A percentile compares a stretch with the other conserved stretches of the same genome.
These are phyloP conservation scores for Ramalina peruviana DNA, from an alignment of 495 filamentous ascomycete species.

Conservation along the genomic window DNA sequence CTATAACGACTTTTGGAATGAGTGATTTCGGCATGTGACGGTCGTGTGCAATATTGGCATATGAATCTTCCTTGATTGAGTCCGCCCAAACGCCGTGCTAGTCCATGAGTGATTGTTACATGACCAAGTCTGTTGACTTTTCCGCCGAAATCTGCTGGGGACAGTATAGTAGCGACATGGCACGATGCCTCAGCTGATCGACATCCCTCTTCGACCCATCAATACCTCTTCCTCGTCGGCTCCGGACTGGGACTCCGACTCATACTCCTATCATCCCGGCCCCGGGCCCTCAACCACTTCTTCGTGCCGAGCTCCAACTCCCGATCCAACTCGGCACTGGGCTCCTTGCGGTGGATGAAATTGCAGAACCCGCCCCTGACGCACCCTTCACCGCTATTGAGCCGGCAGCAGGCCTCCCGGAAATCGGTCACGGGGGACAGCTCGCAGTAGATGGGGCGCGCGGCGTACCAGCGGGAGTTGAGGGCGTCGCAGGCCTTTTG, in stretches of 20 bases:
- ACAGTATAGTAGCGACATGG: too few species aligned
- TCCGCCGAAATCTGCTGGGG: too few species aligned
- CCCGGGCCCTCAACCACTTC: constrained; percentile 86
- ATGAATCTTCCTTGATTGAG: too few species aligned
- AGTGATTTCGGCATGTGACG: too few species aligned
- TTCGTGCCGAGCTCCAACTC: constrained; percentile 79
- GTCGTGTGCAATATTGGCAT: too few species aligned
- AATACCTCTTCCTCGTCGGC: constrained; percentile 55
- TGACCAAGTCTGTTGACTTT: too few species aligned
- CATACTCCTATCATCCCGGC: constrained; percentile 72
- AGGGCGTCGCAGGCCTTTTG: constrained; percentile 86
- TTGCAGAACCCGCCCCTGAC: constrained; percentile 97
- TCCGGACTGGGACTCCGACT: constrained; percentile 63
- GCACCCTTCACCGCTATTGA: constrained; percentile 91
- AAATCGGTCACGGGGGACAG: constrained; percentile 95
- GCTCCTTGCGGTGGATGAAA: constrained; percentile 97
- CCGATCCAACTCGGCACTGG: constrained; percentile 69
- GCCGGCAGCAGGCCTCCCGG: constrained; percentile 88
- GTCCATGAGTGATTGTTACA: too few species aligned
- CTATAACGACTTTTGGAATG: too few species aligned
- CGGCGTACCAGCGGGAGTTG: constrained; percentile 94
- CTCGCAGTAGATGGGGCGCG: constrained; percentile 95
- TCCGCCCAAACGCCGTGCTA: too few species aligned
- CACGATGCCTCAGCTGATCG: too few species aligned
- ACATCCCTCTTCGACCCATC: constrained; percentile 11